Percentiles rank a stretch among this genome's conserved stretches.
Conservation (phyloP, 345 rosid species). For the Linum lewisii region DNA sequence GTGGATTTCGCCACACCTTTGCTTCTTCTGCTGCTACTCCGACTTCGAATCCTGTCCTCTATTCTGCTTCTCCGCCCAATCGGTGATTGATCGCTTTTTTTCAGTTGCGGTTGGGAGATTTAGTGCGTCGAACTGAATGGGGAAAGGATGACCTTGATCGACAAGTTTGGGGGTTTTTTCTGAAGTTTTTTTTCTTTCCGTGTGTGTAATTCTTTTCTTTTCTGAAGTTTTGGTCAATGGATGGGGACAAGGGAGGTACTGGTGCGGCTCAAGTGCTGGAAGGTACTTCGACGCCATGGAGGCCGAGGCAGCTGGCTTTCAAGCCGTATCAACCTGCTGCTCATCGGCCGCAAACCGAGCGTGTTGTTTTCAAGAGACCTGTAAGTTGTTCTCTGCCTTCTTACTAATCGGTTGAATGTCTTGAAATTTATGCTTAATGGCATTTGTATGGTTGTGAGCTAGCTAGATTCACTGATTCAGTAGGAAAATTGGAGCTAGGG, state of each 20-base stretch:
- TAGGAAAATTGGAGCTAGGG: neutral
- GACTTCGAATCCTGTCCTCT: neutral
- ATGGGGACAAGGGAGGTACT: neutral
- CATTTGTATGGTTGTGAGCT: neutral
- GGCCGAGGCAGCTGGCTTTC: conserved; percentile 8
- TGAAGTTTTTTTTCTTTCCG: neutral
- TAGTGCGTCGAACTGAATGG: neutral
- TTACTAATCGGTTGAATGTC: neutral
- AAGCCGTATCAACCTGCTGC: neutral
- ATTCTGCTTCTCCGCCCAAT: neutral
- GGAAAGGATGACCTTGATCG: neutral
- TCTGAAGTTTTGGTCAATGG: neutral
- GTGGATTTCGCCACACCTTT: neutral
- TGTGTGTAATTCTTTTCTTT: neutral
- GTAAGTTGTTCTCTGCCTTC: neutral
- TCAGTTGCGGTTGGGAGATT: neutral
- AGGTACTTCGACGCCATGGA: conserved; percentile 1
- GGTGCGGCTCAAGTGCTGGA: neutral
- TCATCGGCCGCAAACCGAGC: neutral
- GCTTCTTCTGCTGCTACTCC: neutral
- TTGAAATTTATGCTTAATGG: too few species aligned
- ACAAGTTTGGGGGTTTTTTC: neutral
- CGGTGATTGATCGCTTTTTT: neutral
- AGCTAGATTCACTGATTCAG: neutral
- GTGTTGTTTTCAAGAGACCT: neutral